Evolutionary conservation across 495 filamentous ascomycete genomes (phyloP), one percentile per base, ranked within the genome.

Genomic region (Xylaria palmicola): DNA sequence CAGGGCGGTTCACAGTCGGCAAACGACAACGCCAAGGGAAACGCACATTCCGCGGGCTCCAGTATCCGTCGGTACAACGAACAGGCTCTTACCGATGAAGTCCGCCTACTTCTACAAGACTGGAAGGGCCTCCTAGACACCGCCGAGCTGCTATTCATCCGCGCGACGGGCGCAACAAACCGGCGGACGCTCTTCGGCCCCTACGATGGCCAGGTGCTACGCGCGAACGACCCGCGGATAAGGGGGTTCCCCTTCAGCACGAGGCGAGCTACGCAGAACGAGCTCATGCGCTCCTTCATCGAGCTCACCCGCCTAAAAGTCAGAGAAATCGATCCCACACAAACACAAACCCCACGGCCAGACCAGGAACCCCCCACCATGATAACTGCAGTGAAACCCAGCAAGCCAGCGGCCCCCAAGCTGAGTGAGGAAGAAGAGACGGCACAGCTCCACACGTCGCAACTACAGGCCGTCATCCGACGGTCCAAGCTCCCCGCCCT

Each of bases 1-100:
- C 94, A 98, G 74, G 94, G 94, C 77, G 94, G 94, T 13, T 85
- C 92, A 32, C 94, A 98, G 73, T 93, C 92, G 6, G 87, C 94
- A 26, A 98, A 89, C 70, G 94, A 98, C 70, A 85, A 88, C 36
- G 85, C 92, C 4, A 97, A 96, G 67, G 93, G 94, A 4, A 86
- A 88, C 27, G 94, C 94, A 6, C 91, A 98, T 72, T 98, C 95
- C 1, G 95, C 94, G 19, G 94, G 94, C 69, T 88, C 95, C 3
- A 89, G 86, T 30, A 72, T 98, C 40, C 86, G 94, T 77, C 85
- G 94, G 22, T 96, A 97, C 74, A 98, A 98, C 70, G 94, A 98
- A 75, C 87, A 87, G 50, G 91, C 90, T 1, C 77, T 98, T 20
- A 88, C 85, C 17, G 87, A 88, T 26, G 94, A 98, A 64, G 87